Base-by-base conservation (phyloP, 2,329 filamentous ascomycete species). In the Calonectria naviculata region DNA sequence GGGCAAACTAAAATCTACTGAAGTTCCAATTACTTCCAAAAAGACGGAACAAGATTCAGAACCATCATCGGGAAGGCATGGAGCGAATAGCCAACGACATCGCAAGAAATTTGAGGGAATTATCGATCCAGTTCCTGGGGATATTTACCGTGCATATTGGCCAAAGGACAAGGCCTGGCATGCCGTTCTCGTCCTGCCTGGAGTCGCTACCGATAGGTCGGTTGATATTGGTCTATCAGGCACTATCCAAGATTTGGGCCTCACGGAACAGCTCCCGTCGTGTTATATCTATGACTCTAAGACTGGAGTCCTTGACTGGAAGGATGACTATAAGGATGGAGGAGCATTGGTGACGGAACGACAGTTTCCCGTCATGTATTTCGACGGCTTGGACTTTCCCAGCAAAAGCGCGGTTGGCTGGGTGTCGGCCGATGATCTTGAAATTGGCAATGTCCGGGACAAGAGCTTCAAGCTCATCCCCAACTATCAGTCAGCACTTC, bases 281-380 rank as follows among this genome's bases (percentile, higher is more conserved):
- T 71, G 68, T 21, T 71, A 63, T n/a, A 13, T 7, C 3, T 58
- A 67, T 31, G 5, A 64, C 29, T 12, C n/a, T 6, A 4, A 44
- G 4, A 58, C 36, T 4, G 58, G 64, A 1, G 21, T 31, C 17
- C 28, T 66, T 3, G 34, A 41, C 4, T 70, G 68, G 68, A 31
- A 29, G 26, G 62, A 54, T 8, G 54, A 34, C 0, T 70, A 70
- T 46, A 36, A 63, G 12, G 68, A 70, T n/a, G 68, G 54, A 10
- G 62, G 44, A 12, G n/a, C 63, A 21, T 28, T 54, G 8, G 54
- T 67, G 9, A 34, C 44, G 3, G 21, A 62, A 36, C 63, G 68
- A 7, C 36, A 70, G 28, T 70, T 70, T 31, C 68, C 68, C 15
- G 68, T 66, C 28, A 70, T 70, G 63, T 70, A 42, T n/a, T 70